Evolutionary conservation across 176 grass and related monocot genomes (phyloP).

Genomic region (Oryza brachyantha): DNA sequence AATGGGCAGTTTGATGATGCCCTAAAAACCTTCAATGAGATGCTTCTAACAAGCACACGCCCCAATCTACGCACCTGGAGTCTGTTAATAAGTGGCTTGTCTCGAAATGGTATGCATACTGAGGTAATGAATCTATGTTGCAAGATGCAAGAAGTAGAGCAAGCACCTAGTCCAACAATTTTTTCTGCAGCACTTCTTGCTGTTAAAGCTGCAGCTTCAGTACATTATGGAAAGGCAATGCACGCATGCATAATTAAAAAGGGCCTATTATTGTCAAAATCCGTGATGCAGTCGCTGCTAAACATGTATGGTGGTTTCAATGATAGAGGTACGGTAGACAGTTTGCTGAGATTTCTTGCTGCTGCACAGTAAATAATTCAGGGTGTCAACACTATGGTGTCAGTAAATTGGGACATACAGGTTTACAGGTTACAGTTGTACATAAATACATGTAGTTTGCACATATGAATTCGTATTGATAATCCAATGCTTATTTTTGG

Average conservation of each 20-base stretch:
- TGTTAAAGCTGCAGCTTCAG: constrained; percentile 5
- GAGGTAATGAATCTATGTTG: constrained; percentile 45
- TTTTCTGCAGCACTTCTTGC: constrained; percentile 51
- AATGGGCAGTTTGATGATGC: constrained; percentile 38
- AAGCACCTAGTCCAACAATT: constrained; percentile 58
- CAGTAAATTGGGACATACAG: neutral
- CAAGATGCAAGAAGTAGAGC: constrained; percentile 57
- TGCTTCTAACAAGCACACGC: constrained; percentile 59
- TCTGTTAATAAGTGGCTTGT: constrained; percentile 50
- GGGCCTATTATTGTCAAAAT: constrained; percentile 36
- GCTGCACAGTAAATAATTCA: constrained; percentile 8
- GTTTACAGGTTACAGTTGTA: neutral
- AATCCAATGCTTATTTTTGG: neutral
- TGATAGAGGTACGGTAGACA: constrained; percentile 3
- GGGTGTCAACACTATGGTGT: neutral
- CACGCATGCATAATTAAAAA: constrained; percentile 42
- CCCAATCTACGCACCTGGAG: constrained; percentile 62
- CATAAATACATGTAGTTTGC: constrained; percentile 5
- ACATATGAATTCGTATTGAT: constrained; percentile 21
- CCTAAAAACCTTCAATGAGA: constrained; percentile 45
- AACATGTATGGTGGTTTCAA: constrained; percentile 43
- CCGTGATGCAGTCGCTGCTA: constrained; percentile 27
- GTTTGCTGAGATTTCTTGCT: constrained; percentile 38
- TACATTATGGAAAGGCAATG: constrained; percentile 25
- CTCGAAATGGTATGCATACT: constrained; percentile 45